Evolutionary conservation across 169 alveolate species (phyloP).

Genomic region (Eimeria falciformis): DNA sequence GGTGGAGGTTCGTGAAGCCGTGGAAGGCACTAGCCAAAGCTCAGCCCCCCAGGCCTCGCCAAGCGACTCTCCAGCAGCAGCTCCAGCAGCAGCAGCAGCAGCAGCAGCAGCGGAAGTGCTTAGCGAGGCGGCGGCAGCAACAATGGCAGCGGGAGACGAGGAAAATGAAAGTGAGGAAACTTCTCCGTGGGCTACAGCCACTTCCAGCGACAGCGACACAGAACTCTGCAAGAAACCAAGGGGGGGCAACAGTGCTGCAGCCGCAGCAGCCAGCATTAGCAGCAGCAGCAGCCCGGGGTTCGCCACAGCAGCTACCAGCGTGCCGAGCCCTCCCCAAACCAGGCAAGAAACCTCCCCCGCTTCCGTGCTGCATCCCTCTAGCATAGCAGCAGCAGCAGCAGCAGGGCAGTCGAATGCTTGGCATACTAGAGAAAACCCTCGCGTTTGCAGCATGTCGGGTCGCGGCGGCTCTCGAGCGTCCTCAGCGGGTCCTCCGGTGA

Average conservation of each 20-base stretch:
- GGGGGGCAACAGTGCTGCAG: too few species aligned
- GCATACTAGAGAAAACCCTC: constrained; percentile 28
- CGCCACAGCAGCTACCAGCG: constrained; percentile 55
- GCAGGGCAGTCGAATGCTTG: not conserved
- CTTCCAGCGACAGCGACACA: constrained; percentile 65
- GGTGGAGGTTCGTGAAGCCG: too few species aligned
- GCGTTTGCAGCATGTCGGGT: constrained; percentile 25
- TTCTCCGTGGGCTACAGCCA: constrained; percentile 43
- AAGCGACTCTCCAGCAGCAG: too few species aligned
- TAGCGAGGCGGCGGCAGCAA: too few species aligned
- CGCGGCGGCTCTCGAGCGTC: constrained; percentile 55
- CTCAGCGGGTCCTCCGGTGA: constrained; percentile 64
- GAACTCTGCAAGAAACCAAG: not conserved
- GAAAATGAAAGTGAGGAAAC: constrained; percentile 14
- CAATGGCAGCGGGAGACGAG: constrained; percentile 24
- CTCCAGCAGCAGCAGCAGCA: too few species aligned
- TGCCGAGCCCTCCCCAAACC: constrained; percentile 48
- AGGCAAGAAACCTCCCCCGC: constrained; percentile 13
- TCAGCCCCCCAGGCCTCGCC: too few species aligned
- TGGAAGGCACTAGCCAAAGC: too few species aligned
- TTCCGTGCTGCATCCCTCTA: not conserved
- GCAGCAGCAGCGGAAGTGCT: too few species aligned
- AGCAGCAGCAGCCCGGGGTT: constrained; percentile 8
- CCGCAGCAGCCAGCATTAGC: not conserved
- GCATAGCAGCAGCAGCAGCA: not conserved